A percentile compares a stretch with the other conserved stretches of the same genome.
Conservation (phyloP, 2,329 filamentous ascomycete species). For the Zymoseptoria tritici region DNA sequence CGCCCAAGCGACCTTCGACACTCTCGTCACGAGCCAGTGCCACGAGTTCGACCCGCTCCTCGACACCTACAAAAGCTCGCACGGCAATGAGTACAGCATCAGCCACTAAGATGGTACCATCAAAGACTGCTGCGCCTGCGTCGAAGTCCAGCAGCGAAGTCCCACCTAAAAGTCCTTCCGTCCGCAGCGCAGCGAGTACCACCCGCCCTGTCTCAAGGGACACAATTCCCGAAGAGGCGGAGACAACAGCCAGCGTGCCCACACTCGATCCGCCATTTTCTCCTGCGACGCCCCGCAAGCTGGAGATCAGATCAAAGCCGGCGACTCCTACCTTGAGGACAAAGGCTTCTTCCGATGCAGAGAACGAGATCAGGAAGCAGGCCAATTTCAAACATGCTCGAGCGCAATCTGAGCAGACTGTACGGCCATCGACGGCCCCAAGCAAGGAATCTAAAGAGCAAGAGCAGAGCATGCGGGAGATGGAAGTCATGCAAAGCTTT, state of each 20-base stretch:
- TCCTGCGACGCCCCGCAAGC: conserved; percentile 18
- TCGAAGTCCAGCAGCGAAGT: not conserved
- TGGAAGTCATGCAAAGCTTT: conserved; percentile 24
- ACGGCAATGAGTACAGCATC: not conserved
- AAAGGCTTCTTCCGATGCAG: conserved; percentile 21
- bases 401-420: conserved; percentile 18
- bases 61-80: not conserved
- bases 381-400: conserved; percentile 13
- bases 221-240: conserved; percentile 20
- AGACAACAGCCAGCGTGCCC: not conserved
- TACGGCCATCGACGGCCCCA: conserved; percentile 15
- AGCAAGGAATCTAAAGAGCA: conserved; percentile 11
- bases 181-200: conserved; percentile 10
- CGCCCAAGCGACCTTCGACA: conserved; percentile 10
- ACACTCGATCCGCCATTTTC: conserved; percentile 1
- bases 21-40: conserved; percentile 3
- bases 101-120: not conserved
- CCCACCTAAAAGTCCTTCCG: conserved; percentile 1
- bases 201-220: conserved; percentile 16
- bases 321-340: conserved; percentile 14
- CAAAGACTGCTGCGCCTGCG: not conserved
- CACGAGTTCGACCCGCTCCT: conserved; percentile 3
- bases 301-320: conserved; percentile 20
- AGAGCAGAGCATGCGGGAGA: conserved; percentile 20
- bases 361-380: conserved; percentile 16